phyloP scores from a whole-genome alignment of 371 early-diverging fungal species.

The Mucor indicus region DNA sequence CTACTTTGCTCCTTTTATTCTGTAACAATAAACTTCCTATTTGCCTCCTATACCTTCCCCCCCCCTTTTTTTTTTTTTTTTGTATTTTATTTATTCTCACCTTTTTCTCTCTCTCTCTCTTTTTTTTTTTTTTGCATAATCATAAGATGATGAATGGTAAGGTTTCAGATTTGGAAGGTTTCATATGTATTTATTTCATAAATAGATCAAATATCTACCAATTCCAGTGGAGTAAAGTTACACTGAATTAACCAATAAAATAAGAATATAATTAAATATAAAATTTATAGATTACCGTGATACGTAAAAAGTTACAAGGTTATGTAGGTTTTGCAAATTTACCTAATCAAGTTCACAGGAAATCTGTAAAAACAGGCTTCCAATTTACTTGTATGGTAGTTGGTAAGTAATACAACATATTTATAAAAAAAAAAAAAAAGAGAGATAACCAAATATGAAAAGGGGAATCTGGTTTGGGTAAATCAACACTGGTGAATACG shows the following conservation, averaged over 20 bases:
- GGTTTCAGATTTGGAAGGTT: too few relatives aligned
- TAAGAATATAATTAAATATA: not conserved
- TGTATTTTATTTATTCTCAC: not conserved
- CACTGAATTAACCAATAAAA: not conserved
- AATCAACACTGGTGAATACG: slow-evolving; percentile 98
- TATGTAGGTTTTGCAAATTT: slow-evolving; percentile 97
- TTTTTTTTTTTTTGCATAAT: not conserved
- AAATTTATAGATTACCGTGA: slow-evolving; percentile 30
- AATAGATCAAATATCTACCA: too few relatives aligned
- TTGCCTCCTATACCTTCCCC: not conserved
- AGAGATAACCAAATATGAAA: not conserved
- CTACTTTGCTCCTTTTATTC: too few relatives aligned
- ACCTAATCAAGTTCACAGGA: slow-evolving; percentile 98
- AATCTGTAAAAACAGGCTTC: slow-evolving; percentile 97
- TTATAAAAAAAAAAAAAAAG: not conserved
- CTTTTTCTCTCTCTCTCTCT: not conserved
- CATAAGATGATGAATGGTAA: too few relatives aligned
- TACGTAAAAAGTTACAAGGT: slow-evolving; percentile 80
- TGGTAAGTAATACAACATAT: slow-evolving; percentile 54
- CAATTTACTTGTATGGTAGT: slow-evolving; percentile 97
- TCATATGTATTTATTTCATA: too few relatives aligned
- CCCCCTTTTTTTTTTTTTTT: slow-evolving; percentile 1
- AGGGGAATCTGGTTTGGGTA: slow-evolving; percentile 95
- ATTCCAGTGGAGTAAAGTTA: slow-evolving; percentile 7
- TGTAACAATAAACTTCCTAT: not conserved